Conservation (phyloP, 208 protist species). For the Trichomonas tenax region DNA sequence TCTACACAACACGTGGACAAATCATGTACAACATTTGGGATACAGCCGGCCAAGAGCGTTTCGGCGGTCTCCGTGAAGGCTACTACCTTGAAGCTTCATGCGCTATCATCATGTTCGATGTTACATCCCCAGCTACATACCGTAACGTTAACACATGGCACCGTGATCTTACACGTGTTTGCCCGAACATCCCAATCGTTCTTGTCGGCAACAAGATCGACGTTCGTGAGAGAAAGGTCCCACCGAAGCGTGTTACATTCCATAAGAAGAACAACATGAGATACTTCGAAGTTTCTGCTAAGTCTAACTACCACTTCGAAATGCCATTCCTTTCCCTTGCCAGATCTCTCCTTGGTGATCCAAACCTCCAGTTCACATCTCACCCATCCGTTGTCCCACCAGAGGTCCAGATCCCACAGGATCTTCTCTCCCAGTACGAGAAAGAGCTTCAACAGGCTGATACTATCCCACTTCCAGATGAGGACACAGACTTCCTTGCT, state of each 20-base stretch:
- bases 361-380: constrained; percentile 72
- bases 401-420: constrained; percentile 47
- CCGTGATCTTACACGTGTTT: constrained; percentile 88
- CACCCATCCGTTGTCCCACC: constrained; percentile 50
- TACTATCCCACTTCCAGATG: constrained; percentile 68
- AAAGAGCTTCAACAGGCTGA: constrained; percentile 61
- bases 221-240: constrained; percentile 95
- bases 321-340: constrained; percentile 98
- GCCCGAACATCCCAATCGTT: constrained; percentile 98
- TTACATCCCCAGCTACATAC: constrained; percentile 98
- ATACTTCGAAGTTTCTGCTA: constrained; percentile 99
- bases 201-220: constrained; percentile 99
- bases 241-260: constrained; percentile 98
- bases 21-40: constrained; percentile 99
- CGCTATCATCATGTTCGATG: constrained; percentile 99
- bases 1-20: constrained; percentile 91
- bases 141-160: constrained; percentile 99
- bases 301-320: constrained; percentile 99
- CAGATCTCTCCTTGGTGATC: constrained; percentile 72
- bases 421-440: constrained; percentile 54
- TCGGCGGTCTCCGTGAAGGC: constrained; percentile 96
- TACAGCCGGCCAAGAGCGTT: constrained; percentile 82
- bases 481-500: constrained; percentile 44
- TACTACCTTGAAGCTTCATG: constrained; percentile 97
- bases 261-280: constrained; percentile 92